phyloP scores from a whole-genome alignment of 345 rosid genomes.

The Gossypium herbaceum region DNA sequence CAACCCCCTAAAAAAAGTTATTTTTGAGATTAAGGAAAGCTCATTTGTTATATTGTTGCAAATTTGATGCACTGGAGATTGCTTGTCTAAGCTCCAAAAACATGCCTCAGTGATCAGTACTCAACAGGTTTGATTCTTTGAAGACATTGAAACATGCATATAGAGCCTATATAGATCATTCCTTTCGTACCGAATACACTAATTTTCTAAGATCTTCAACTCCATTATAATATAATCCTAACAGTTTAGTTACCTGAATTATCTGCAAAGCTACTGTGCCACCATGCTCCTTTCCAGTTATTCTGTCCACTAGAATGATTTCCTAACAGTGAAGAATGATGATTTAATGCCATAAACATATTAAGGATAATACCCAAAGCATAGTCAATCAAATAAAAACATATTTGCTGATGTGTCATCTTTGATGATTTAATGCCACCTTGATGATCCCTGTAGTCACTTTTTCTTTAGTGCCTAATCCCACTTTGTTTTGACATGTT shows the following conservation, averaged over 20 bases:
- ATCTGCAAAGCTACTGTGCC: constrained; percentile 74
- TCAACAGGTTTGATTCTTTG: neutral
- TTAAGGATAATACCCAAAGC: neutral
- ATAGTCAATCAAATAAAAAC: constrained; percentile 7
- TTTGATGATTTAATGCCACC: constrained; percentile 9
- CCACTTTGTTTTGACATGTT: constrained; percentile 22
- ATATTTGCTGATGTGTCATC: constrained; percentile 3
- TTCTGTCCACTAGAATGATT: constrained; percentile 90
- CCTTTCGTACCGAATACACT: neutral
- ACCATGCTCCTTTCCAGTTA: constrained; percentile 97
- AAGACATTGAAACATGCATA: neutral
- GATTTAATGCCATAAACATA: neutral
- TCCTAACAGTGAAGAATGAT: constrained; percentile 36
- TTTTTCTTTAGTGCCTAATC: constrained; percentile 29
- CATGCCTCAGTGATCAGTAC: neutral
- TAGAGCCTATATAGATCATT: neutral
- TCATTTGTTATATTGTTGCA: neutral
- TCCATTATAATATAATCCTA: neutral
- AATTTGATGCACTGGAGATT: constrained; percentile 5
- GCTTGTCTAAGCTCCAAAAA: neutral
- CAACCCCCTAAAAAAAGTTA: neutral
- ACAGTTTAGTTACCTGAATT: constrained; percentile 49
- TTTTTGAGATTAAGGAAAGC: neutral
- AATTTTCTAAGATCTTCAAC: neutral
- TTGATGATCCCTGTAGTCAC: constrained; percentile 12